phyloP scores from a whole-genome alignment of 2,329 filamentous ascomycete genomes.

The Hypoxylon sp. region DNA sequence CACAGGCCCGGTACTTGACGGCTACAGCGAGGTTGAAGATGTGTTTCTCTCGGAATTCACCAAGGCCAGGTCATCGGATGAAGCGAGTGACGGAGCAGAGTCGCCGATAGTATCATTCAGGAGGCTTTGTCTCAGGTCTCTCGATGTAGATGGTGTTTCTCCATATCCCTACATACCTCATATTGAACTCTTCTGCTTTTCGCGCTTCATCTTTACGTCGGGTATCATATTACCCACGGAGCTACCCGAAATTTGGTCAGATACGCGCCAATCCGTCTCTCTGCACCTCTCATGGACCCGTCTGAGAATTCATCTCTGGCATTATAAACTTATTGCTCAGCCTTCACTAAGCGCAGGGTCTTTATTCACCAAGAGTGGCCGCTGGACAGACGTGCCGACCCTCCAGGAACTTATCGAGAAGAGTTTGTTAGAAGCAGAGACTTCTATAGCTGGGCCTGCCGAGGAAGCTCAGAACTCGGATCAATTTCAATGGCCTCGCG shows the following conservation, averaged over 20 bases:
- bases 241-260: constrained; percentile 51
- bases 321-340: constrained; percentile 71
- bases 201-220: constrained; percentile 65
- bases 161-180: constrained; percentile 87
- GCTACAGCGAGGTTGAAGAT: constrained; percentile 31
- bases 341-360: constrained; percentile 67
- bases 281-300: constrained; percentile 67
- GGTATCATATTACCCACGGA: constrained; percentile 38
- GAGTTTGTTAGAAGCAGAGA: constrained; percentile 58
- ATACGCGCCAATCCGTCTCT: constrained; percentile 52
- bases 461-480: constrained; percentile 43
- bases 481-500: constrained; percentile 55
- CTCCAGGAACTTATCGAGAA: constrained; percentile 65
- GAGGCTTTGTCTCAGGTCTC: constrained; percentile 69
- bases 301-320: constrained; percentile 79
- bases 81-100: constrained; percentile 8
- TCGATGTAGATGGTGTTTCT: constrained; percentile 86
- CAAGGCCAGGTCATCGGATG: background rate
- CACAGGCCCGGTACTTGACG: constrained; percentile 75
- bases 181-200: constrained; percentile 85
- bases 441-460: constrained; percentile 27
- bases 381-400: constrained; percentile 70
- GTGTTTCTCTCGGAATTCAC: constrained; percentile 54
- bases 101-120: constrained; percentile 42
- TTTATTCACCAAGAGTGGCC: constrained; percentile 66